Percentiles rank a stretch among this genome's conserved stretches.
Conservation (phyloP, 305 asterid species). For the Fraxinus latifolia region DNA sequence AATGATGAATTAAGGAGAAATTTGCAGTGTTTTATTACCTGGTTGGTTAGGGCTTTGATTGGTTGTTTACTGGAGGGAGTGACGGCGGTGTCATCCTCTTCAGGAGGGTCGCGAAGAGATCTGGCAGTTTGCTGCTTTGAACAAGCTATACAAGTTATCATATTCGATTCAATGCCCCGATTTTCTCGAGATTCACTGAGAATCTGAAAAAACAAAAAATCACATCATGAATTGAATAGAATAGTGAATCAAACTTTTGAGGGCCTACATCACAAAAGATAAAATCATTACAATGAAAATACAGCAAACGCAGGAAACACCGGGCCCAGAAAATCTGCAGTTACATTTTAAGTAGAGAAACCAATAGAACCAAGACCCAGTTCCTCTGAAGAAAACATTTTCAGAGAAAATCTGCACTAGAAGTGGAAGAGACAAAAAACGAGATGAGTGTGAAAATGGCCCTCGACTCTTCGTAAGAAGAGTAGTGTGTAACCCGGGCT, state of each 20-base stretch:
- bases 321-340: neutral
- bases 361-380: neutral
- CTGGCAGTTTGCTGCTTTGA: slow-evolving; percentile 65
- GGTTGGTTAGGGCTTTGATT: slow-evolving; percentile 73
- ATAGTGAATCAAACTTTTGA: slow-evolving; percentile 1
- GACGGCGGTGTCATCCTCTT: slow-evolving; percentile 49
- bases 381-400: neutral
- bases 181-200: neutral
- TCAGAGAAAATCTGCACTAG: neutral
- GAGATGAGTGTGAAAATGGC: slow-evolving; percentile 12
- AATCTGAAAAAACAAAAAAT: neutral
- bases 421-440: neutral
- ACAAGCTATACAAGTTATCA: slow-evolving; percentile 94
- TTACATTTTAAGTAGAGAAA: neutral
- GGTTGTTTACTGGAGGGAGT: slow-evolving; percentile 69
- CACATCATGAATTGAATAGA: neutral
- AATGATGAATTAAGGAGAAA: neutral
- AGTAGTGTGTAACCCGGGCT: slow-evolving; percentile 32
- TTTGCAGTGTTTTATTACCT: slow-evolving; percentile 37
- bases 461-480: slow-evolving; percentile 27
- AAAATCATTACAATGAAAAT: neutral
- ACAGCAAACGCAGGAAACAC: neutral
- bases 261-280: neutral
- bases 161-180: slow-evolving; percentile 19
- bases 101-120: slow-evolving; percentile 63